Conservation (phyloP, 441 rosid genomes). For the Euphorbia schlechtendalii region DNA sequence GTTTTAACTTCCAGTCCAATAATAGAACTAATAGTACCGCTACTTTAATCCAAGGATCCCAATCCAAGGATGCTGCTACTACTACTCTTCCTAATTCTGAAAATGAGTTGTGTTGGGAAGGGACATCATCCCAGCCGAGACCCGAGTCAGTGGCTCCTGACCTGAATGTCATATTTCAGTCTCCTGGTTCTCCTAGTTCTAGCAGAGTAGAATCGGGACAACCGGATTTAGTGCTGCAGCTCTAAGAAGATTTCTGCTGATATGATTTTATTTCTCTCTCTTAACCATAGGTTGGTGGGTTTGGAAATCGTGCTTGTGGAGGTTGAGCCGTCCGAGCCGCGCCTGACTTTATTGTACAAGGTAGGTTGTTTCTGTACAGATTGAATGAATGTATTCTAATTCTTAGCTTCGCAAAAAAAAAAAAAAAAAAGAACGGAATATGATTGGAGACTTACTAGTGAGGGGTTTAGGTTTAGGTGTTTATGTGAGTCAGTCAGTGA, state of each 20-base stretch:
- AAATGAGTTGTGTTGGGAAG: slow-evolving; percentile 16
- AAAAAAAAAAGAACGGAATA: slow-evolving; percentile 16
- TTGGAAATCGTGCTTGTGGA: slow-evolving; percentile 13
- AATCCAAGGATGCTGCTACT: too few species aligned
- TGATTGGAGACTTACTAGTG: slow-evolving; percentile 7
- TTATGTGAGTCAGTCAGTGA: slow-evolving; percentile 14
- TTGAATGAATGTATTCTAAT: slow-evolving; percentile 27
- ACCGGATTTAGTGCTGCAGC: slow-evolving; percentile 59
- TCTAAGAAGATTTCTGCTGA: slow-evolving; percentile 25
- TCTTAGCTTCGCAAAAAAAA: slow-evolving; percentile 25
- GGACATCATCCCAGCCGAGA: slow-evolving; percentile 15
- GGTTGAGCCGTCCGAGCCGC: slow-evolving; percentile 25
- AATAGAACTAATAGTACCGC: too few species aligned
- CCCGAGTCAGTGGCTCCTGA: slow-evolving; percentile 33
- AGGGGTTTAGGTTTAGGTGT: slow-evolving; percentile 14
- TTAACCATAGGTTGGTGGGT: slow-evolving; percentile 16
- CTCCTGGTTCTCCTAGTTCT: slow-evolving; percentile 36
- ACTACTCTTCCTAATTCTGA: slow-evolving; percentile 19
- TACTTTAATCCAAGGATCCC: too few species aligned
- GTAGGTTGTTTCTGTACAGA: slow-evolving; percentile 43
- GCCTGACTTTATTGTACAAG: slow-evolving; percentile 26
- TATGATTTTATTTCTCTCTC: slow-evolving; percentile 3
- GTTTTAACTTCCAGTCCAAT: slow-evolving; percentile 22
- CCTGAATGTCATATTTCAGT: slow-evolving; percentile 33
- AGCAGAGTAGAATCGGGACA: slow-evolving; percentile 33